phyloP scores from a whole-genome alignment of 495 filamentous ascomycete species.

The Collariella sp. region DNA sequence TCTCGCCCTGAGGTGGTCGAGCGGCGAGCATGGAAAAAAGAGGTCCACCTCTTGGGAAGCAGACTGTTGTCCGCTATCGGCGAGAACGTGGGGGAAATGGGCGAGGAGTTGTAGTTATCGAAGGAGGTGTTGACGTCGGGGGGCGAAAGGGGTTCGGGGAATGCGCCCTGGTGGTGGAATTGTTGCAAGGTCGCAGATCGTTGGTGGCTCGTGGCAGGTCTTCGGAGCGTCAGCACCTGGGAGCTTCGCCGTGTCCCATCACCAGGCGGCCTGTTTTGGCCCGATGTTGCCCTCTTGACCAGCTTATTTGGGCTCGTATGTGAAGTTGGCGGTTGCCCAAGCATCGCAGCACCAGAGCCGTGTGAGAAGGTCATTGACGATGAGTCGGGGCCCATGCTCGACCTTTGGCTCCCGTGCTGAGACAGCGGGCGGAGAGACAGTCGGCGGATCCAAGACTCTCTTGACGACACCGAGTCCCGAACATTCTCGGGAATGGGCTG shows the following conservation, averaged over 20 bases:
- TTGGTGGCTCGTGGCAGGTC: conserved; percentile 84
- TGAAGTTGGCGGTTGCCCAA: conserved; percentile 34
- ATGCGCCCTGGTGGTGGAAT: conserved; percentile 22
- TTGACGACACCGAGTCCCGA: conserved; percentile 46
- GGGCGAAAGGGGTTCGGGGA: conserved; percentile 16
- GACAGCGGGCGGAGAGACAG: conserved; percentile 65
- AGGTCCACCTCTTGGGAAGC: conserved; percentile 33
- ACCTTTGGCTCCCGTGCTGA: conserved; percentile 56
- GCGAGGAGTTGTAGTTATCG: conserved; percentile 24
- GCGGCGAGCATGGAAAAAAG: conserved; percentile 38
- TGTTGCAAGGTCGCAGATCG: conserved; percentile 62
- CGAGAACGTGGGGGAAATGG: conserved; percentile 7
- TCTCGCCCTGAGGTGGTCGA: conserved; percentile 15
- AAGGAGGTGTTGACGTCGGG: conserved; percentile 27
- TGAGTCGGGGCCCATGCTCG: conserved; percentile 60
- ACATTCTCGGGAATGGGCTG: conserved; percentile 31
- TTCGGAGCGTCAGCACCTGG: conserved; percentile 51
- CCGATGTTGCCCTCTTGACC: conserved; percentile 70
- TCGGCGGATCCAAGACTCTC: conserved; percentile 67
- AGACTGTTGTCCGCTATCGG: conserved; percentile 5
- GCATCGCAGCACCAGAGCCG: conserved; percentile 59
- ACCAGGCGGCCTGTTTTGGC: conserved; percentile 39
- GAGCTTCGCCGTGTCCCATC: conserved; percentile 34
- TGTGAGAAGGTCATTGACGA: conserved; percentile 62
- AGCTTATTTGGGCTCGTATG: conserved; percentile 69